Percentiles rank a stretch among this genome's conserved stretches.
Evolutionary conservation across 78 protist species (phyloP).

Genomic region (Ministeria vibrans): DNA sequence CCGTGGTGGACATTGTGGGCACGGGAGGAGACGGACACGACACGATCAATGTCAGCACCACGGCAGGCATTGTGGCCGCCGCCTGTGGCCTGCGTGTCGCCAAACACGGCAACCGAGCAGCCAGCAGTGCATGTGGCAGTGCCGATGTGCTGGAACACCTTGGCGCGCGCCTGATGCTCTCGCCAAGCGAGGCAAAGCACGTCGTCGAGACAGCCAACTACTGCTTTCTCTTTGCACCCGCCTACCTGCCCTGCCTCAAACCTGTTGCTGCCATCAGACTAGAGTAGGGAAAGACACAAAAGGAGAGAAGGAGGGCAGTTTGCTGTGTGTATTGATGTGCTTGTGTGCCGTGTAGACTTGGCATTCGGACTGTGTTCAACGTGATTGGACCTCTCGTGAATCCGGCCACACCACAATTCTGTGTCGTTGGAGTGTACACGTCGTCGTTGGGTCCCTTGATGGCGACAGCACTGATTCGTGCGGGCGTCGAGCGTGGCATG

Average conservation of each 20-base stretch:
- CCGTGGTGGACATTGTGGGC: conserved; percentile 56
- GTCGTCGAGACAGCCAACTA: conserved; percentile 10
- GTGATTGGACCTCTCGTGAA: conserved; percentile 44
- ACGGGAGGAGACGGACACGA: conserved; percentile 60
- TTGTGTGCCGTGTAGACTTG: not conserved
- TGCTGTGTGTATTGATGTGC: not conserved
- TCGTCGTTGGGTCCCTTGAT: conserved; percentile 8
- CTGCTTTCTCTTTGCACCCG: conserved; percentile 48
- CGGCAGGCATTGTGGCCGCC: conserved; percentile 41
- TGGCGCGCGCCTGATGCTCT: conserved; percentile 20
- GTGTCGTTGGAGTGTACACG: conserved; percentile 32
- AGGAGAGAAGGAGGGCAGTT: not conserved
- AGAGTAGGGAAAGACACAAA: not conserved
- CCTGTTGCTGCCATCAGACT: conserved; percentile 31
- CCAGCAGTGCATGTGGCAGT: too few relatives aligned
- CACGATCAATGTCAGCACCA: conserved; percentile 56
- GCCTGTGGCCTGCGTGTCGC: conserved; percentile 36
- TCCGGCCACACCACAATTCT: conserved; percentile 24
- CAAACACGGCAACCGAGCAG: conserved; percentile 51
- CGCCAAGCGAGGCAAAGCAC: not conserved
- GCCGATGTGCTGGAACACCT: conserved; percentile 51
- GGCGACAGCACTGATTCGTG: not conserved
- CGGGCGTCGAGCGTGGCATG: not conserved
- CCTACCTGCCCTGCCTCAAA: conserved; percentile 43
- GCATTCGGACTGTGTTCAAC: conserved; percentile 47